These are phyloP conservation scores for Pythium dissimile DNA, from an alignment of 352 stramenopile genomes.

Conservation along the genomic window DNA sequence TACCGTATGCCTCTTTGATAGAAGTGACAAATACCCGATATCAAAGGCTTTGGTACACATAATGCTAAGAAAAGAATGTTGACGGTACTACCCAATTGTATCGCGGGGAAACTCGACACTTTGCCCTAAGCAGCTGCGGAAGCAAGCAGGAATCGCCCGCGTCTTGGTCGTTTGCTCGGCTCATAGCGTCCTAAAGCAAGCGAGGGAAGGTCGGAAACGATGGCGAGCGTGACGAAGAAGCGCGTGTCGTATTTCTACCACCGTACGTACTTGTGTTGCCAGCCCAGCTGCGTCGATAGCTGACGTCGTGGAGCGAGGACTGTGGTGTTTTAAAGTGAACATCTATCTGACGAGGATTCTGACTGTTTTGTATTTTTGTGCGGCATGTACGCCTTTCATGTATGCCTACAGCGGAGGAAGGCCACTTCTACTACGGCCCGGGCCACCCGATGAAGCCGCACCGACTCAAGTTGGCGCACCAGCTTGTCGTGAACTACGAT, in stretches of 20 bases:
- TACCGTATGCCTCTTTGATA: not conserved
- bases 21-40: not conserved
- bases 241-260: constrained; percentile 89
- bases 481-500: constrained; percentile 98
- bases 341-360: not conserved
- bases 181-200: not conserved
- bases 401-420: constrained; percentile 89
- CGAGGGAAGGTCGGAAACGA: not conserved
- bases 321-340: not conserved
- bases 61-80: too few relatives aligned
- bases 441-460: constrained; percentile 98
- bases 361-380: not conserved
- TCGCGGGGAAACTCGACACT: not conserved
- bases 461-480: constrained; percentile 97
- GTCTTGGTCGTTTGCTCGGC: not conserved
- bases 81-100: too few relatives aligned
- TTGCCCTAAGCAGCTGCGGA: not conserved
- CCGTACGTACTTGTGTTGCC: constrained; percentile 36
- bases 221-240: constrained; percentile 43
- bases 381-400: too few relatives aligned
- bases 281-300: not conserved
- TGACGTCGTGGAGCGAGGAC: not conserved
- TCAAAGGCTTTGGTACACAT: not conserved
- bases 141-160: not conserved
- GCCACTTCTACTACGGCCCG: constrained; percentile 96